Conservation (phyloP, 148 eudicot genomes). For the Vaccinium vitisidaea region DNA sequence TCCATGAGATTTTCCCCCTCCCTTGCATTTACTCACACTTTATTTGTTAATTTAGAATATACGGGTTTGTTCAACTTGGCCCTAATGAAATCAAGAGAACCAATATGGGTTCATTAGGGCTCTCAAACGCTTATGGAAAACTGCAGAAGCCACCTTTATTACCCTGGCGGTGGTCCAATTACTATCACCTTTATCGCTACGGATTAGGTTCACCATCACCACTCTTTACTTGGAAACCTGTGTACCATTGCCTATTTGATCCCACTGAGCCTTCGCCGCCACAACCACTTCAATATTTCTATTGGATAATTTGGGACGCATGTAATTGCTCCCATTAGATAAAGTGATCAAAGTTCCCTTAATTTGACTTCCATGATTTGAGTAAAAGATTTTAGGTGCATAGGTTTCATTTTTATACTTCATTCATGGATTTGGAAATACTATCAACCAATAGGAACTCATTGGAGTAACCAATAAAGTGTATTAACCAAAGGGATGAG, state of each 20-base stretch:
- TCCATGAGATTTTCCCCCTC: background rate
- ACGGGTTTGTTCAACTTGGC: background rate
- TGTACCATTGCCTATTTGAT: background rate
- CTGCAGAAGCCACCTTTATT: background rate
- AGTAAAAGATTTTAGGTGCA: background rate
- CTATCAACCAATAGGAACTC: background rate
- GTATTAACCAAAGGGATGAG: background rate
- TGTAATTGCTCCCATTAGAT: background rate
- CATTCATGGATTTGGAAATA: background rate
- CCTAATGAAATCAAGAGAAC: background rate
- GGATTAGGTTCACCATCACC: background rate
- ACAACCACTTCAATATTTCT: background rate
- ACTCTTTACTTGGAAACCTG: background rate
- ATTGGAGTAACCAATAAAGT: background rate
- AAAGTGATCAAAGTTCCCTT: background rate
- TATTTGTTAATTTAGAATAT: background rate
- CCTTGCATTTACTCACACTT: background rate
- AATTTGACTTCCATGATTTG: background rate
- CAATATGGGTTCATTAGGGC: background rate
- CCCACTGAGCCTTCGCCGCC: background rate
- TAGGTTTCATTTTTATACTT: background rate
- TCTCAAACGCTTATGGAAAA: background rate
- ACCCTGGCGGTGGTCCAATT: no score
- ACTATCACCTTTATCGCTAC: no score
- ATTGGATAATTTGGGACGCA: background rate